A percentile compares a stretch with the other conserved stretches of the same genome.
Conservation (phyloP, 208 protist species). For the Trypanosoma lewisi region DNA sequence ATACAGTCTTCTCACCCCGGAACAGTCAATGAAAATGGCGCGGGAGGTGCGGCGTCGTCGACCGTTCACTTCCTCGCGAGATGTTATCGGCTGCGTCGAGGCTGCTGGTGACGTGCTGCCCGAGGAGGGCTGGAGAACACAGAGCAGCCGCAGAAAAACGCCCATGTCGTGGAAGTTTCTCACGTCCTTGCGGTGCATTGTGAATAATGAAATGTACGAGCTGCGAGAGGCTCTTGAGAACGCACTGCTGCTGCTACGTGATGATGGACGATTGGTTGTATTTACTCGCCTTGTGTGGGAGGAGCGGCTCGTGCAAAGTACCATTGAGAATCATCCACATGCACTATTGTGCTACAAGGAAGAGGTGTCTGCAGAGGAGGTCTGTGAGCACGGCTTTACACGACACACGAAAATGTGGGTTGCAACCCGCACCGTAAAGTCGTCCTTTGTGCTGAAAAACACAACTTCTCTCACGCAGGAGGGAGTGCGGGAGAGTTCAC, state of each 20-base stretch:
- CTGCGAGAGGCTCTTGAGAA: constrained; percentile 63
- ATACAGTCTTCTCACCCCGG: constrained; percentile 63
- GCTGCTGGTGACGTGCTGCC: constrained; percentile 57
- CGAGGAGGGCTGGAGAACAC: constrained; percentile 69
- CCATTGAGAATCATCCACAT: constrained; percentile 69
- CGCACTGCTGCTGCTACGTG: constrained; percentile 65
- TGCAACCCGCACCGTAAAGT: constrained; percentile 42
- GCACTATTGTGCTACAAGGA: constrained; percentile 78
- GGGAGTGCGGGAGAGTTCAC: constrained; percentile 58
- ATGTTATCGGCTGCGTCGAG: constrained; percentile 58
- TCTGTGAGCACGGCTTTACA: constrained; percentile 59
- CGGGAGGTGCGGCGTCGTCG: constrained; percentile 58
- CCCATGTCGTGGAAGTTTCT: constrained; percentile 87
- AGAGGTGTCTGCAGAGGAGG: constrained; percentile 50
- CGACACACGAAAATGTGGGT: constrained; percentile 89
- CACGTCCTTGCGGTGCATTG: constrained; percentile 72
- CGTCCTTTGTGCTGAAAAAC: constrained; percentile 78
- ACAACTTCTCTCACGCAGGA: constrained; percentile 52
- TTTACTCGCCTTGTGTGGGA: constrained; percentile 78
- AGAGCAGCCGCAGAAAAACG: constrained; percentile 60
- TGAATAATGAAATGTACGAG: constrained; percentile 81
- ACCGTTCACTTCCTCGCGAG: constrained; percentile 46
- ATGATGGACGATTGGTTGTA: constrained; percentile 71
- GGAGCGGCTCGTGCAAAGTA: constrained; percentile 61
- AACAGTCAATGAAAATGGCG: constrained; percentile 83